Conservation (phyloP, 2,329 filamentous ascomycete genomes). For the Trichophyton verrucosum region DNA sequence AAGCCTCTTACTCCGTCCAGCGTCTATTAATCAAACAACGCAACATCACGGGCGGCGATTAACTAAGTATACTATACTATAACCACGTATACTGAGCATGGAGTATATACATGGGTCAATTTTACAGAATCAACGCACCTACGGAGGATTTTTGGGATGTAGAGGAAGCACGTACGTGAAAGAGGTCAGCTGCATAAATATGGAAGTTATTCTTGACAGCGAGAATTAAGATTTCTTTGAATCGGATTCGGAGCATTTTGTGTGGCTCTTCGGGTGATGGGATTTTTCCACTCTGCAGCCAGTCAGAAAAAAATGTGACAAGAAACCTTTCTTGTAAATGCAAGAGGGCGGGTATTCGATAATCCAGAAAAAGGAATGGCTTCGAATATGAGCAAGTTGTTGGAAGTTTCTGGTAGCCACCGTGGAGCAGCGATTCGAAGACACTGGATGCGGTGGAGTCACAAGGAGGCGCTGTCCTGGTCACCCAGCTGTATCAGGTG, state of each 20-base stretch:
- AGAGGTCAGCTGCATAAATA: constrained; percentile 2
- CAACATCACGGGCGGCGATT: background rate
- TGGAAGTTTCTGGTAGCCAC: constrained; percentile 1
- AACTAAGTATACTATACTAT: background rate
- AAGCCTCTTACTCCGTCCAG: background rate
- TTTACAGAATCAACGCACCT: background rate
- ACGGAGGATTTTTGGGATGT: background rate
- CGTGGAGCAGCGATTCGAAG: constrained; percentile 1
- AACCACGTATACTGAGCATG: background rate
- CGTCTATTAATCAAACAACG: background rate
- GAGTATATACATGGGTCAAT: background rate
- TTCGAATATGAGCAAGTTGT: background rate
- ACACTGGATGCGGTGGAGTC: background rate
- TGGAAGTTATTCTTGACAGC: background rate
- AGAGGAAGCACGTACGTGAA: background rate
- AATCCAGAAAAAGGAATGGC: background rate
- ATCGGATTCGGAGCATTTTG: constrained; percentile 1
- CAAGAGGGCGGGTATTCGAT: background rate
- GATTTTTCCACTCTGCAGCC: background rate
- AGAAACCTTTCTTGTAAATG: background rate
- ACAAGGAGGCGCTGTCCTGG: background rate
- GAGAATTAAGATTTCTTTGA: background rate
- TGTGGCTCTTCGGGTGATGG: background rate
- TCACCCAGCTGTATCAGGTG: constrained; percentile 1
- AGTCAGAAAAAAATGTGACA: background rate